phyloP scores from a whole-genome alignment of 2,329 filamentous ascomycete genomes.

The Aspergillus sp. region DNA sequence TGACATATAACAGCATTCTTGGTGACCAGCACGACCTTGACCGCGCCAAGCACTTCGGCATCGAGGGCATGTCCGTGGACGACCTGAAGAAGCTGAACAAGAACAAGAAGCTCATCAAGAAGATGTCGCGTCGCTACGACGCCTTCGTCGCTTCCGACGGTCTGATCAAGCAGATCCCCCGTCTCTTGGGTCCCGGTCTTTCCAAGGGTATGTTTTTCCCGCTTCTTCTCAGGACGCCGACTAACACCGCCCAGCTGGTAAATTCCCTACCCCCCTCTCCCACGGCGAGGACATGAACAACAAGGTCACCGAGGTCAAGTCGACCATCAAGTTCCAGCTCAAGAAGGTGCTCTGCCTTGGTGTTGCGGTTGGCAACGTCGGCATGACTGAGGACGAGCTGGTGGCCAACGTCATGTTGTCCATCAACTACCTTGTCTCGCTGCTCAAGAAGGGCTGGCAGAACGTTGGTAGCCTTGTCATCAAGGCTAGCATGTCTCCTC shows the following conservation, averaged over 20 bases:
- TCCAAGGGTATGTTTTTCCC: conserved; percentile 64
- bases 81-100: conserved; percentile 99
- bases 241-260: conserved; percentile 61
- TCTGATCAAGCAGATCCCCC: conserved; percentile 99
- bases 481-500: conserved; percentile 99
- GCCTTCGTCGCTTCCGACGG: conserved; percentile 95
- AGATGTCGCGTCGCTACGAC: conserved; percentile 99
- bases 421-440: conserved; percentile 99
- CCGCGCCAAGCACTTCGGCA: conserved; percentile 97
- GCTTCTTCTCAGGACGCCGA: conserved; percentile 13
- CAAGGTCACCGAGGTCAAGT: conserved; percentile 99
- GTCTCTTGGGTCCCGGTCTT: conserved; percentile 97
- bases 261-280: conserved; percentile 98
- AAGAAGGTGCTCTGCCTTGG: conserved; percentile 99
- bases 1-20: conserved; percentile 53
- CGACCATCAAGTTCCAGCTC: conserved; percentile 99
- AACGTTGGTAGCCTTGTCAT: conserved; percentile 99
- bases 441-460: conserved; percentile 99
- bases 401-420: conserved; percentile 98
- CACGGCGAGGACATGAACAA: conserved; percentile 85
- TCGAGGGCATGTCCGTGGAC: conserved; percentile 96
- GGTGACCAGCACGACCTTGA: conserved; percentile 98
- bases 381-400: conserved; percentile 92
- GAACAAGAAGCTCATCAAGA: conserved; percentile 99
- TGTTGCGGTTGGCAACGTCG: conserved; percentile 97